phyloP scores from a whole-genome alignment of 2,329 filamentous ascomycete species.

The Cladosporium sp. region DNA sequence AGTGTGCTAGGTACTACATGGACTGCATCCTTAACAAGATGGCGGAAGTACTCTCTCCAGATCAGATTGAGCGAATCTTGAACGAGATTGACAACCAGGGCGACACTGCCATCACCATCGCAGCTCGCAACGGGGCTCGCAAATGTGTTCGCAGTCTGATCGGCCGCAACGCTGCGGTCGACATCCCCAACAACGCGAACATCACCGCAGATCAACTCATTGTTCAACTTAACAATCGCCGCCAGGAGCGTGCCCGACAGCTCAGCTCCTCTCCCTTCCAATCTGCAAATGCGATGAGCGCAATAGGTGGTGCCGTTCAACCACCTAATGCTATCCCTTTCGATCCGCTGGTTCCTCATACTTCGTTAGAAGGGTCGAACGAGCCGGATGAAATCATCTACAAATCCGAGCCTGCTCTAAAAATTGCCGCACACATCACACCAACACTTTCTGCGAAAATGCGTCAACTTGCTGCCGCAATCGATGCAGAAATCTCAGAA shows the following conservation, averaged over 20 bases:
- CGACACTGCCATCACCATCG: constrained; percentile 84
- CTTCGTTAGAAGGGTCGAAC: constrained; percentile 21
- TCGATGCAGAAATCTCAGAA: constrained; percentile 70
- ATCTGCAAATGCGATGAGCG: constrained; percentile 11
- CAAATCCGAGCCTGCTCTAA: constrained; percentile 44
- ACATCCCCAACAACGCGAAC: constrained; percentile 76
- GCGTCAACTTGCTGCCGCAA: constrained; percentile 43
- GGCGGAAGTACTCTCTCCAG: constrained; percentile 68
- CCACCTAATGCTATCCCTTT: constrained; percentile 21
- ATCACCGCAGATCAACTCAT: constrained; percentile 82
- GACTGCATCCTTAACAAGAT: constrained; percentile 87
- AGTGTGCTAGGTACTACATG: constrained; percentile 87
- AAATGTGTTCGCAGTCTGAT: constrained; percentile 63
- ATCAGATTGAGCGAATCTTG: constrained; percentile 71
- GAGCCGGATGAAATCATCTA: constrained; percentile 31
- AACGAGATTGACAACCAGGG: constrained; percentile 80
- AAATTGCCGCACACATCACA: constrained; percentile 61
- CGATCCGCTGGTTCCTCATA: constrained; percentile 22
- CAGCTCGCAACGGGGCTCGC: constrained; percentile 81
- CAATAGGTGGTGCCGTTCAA: constrained; percentile 25
- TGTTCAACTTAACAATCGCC: constrained; percentile 62
- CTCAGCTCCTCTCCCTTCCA: constrained; percentile 65
- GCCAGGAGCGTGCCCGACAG: constrained; percentile 59
- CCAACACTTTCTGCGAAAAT: constrained; percentile 47
- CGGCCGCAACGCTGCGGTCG: constrained; percentile 73